Conservation (phyloP, 257 asterid genomes). For the Asclepias syriaca region DNA sequence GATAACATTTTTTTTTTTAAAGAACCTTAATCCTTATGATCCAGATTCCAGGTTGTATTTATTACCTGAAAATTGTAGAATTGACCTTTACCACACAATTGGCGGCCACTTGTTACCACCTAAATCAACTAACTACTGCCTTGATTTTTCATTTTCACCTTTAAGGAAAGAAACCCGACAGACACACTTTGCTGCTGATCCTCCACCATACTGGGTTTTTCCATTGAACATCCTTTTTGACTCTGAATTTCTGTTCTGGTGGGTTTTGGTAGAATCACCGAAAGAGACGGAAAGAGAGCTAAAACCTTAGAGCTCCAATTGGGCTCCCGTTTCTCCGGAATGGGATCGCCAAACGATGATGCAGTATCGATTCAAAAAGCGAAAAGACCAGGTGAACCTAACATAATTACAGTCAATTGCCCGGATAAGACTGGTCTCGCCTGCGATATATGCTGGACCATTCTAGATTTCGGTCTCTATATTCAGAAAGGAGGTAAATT, state of each 20-base stretch:
- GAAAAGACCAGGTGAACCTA: slow-evolving; percentile 53
- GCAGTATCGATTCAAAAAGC: slow-evolving; percentile 62
- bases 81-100: not conserved
- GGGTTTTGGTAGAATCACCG: not conserved
- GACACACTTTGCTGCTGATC: not conserved
- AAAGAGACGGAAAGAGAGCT: too few species aligned
- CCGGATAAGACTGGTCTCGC: slow-evolving; percentile 63
- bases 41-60: not conserved
- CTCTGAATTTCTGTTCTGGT: not conserved
- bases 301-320: not conserved
- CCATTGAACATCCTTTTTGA: not conserved
- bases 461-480: slow-evolving; percentile 62
- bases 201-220: not conserved
- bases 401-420: slow-evolving; percentile 60
- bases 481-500: slow-evolving; percentile 54
- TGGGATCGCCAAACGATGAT: slow-evolving; percentile 53
- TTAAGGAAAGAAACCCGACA: not conserved
- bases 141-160: not conserved
- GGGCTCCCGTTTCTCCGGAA: slow-evolving; percentile 1
- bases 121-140: not conserved
- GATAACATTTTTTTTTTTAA: too few species aligned
- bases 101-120: slow-evolving; percentile 24
- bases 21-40: not conserved
- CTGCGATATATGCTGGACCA: slow-evolving; percentile 61
- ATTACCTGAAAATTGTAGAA: not conserved